A percentile compares a stretch with the other conserved stretches of the same genome.
These are phyloP conservation scores for Physcomitrium patens DNA, from an alignment of 225 moss, liverwort and hornwort genomes.

Conservation along the genomic window DNA sequence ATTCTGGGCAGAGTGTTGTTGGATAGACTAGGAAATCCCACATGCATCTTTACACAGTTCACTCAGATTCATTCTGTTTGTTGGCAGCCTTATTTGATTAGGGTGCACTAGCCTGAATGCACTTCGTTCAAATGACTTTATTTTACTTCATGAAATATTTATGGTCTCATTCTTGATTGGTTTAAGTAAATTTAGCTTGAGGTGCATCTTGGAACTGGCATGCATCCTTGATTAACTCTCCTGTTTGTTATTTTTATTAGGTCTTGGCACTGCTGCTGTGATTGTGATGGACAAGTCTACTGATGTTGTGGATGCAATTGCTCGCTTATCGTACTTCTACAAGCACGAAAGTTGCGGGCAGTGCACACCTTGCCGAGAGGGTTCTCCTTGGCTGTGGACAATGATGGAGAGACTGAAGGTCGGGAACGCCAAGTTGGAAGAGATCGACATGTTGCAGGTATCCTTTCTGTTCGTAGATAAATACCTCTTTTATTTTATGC, in stretches of 20 bases:
- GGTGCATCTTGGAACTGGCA: background rate
- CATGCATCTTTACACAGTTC: too few species aligned
- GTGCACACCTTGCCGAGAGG: conserved; percentile 79
- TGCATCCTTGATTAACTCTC: background rate
- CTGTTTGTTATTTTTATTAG: background rate
- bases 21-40: too few species aligned
- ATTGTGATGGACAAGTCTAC: conserved; percentile 76
- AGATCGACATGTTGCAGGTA: conserved; percentile 61
- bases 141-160: too few species aligned
- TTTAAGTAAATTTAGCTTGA: background rate
- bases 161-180: background rate
- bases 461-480: background rate
- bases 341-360: conserved; percentile 81
- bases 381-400: conserved; percentile 71
- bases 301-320: conserved; percentile 72
- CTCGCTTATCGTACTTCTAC: conserved; percentile 69
- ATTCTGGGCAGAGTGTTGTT: too few species aligned
- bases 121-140: too few species aligned
- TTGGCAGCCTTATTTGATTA: too few species aligned
- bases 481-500: background rate
- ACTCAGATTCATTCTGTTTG: too few species aligned
- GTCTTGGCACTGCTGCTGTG: conserved; percentile 73
- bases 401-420: conserved; percentile 83
- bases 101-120: too few species aligned
- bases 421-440: conserved; percentile 71